phyloP scores from a whole-genome alignment of 192 early-diverging fungal genomes.

The Cladochytrium replicatum region DNA sequence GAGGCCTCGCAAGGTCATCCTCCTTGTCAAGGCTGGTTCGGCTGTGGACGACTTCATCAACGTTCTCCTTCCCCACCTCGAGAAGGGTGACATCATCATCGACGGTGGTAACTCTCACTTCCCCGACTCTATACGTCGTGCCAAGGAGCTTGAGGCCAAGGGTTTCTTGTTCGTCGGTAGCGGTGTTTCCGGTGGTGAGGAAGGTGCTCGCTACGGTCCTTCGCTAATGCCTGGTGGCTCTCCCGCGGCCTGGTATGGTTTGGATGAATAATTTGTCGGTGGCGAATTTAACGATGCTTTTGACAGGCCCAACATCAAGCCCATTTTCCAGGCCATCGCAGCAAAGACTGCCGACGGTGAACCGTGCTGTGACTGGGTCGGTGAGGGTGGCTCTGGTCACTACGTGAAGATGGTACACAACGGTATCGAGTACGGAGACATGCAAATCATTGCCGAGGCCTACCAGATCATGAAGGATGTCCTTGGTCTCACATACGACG shows the following conservation, averaged over 20 bases:
- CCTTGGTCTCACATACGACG: slow-evolving; percentile 68
- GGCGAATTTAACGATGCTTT: too few relatives aligned
- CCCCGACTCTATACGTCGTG: slow-evolving; percentile 87
- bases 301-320: slow-evolving; percentile 72
- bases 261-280: neutral
- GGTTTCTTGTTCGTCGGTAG: slow-evolving; percentile 90
- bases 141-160: slow-evolving; percentile 79
- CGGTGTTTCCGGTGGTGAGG: slow-evolving; percentile 98
- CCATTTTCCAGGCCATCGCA: slow-evolving; percentile 92
- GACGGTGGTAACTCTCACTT: slow-evolving; percentile 99
- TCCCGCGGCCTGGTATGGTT: slow-evolving; percentile 80
- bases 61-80: slow-evolving; percentile 77
- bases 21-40: slow-evolving; percentile 92
- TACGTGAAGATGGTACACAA: slow-evolving; percentile 99
- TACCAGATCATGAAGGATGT: slow-evolving; percentile 89
- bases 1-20: slow-evolving; percentile 93
- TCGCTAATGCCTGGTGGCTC: slow-evolving; percentile 97
- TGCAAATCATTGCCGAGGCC: slow-evolving; percentile 97
- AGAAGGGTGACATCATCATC: slow-evolving; percentile 87
- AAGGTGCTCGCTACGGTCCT: slow-evolving; percentile 94
- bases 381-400: slow-evolving; percentile 92
- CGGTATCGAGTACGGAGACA: slow-evolving; percentile 99
- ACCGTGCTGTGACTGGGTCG: slow-evolving; percentile 99
- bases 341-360: slow-evolving; percentile 79
- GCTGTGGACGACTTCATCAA: slow-evolving; percentile 95